Evolutionary conservation across 306 rosid species (phyloP), one percentile per base, ranked within the genome.

Genomic region (Urtica urens): DNA sequence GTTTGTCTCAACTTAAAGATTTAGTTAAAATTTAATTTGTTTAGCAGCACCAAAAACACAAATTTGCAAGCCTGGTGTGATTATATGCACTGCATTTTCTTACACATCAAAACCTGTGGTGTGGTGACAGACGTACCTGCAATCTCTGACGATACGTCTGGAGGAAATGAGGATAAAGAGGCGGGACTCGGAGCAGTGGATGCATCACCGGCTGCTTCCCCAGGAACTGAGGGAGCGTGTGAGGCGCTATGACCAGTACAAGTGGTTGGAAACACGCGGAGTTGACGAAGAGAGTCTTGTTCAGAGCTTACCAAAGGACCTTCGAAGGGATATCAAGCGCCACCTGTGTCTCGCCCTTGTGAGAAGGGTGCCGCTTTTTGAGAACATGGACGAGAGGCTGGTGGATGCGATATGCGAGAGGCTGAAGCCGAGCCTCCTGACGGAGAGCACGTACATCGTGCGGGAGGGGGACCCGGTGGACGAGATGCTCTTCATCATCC

Each of bases 101-200:
- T n/a, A n/a, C n/a, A n/a, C n/a, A n/a, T n/a, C n/a, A n/a, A n/a
- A n/a, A n/a, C n/a, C n/a, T n/a, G n/a, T n/a, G n/a, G n/a, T n/a
- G 28, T 67, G 53, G 38, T 67, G 56, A 59, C 94, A 90, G 95
- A 85, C 99, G 31, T 90, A 90, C 68, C 99, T 90, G 63, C 99
- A 90, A 54, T 90, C 99, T 48, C 95, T 90, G 52, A 90, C 99
- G 21, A 82, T 81, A 54, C 73, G 99, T 70, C 99, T 90, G 0
- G 99, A 85, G 79, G 99, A 90, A 68, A 90, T 85, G 99, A 90
- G 99, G 57, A 87, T 90, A 51, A 90, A 90, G 75, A 81, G 92
- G 72, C 92, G 94, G 10, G 99, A 90, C 68, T 90, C 99, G 51
- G 99, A 90, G 59, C 99, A 90, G 74, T 90, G 99, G 99, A 90